Percentiles rank a stretch among this genome's conserved stretches.
These are phyloP conservation scores for Macrolepiota albuminosa DNA, from an alignment of 768 basidiomycete species.

Conservation along the genomic window DNA sequence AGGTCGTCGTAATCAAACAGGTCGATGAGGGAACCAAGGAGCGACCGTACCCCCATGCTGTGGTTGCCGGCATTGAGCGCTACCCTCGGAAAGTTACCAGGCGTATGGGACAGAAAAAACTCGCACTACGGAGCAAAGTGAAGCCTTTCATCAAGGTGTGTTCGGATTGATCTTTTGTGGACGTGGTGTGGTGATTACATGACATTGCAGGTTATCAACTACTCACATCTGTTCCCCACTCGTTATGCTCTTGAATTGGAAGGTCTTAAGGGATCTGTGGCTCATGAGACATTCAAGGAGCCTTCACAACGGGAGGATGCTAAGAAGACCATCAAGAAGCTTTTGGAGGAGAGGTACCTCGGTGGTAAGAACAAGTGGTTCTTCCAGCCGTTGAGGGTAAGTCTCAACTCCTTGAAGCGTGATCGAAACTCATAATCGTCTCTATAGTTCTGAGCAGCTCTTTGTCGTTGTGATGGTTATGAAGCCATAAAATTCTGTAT, in stretches of 20 bases:
- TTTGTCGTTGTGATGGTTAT: slow-evolving; percentile 24
- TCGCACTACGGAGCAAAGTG: slow-evolving; percentile 90
- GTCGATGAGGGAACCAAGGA: slow-evolving; percentile 96
- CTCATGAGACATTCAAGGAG: slow-evolving; percentile 94
- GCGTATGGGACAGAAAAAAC: slow-evolving; percentile 95
- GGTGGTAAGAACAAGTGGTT: slow-evolving; percentile 98
- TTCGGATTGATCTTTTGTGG: slow-evolving; percentile 6
- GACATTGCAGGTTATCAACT: slow-evolving; percentile 75
- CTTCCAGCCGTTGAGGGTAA: slow-evolving; percentile 82
- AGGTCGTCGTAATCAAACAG: slow-evolving; percentile 99
- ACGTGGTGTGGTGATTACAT: background rate
- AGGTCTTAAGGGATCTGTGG: slow-evolving; percentile 82
- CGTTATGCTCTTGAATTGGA: slow-evolving; percentile 98
- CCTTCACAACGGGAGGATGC: slow-evolving; percentile 90
- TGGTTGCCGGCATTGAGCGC: slow-evolving; percentile 97
- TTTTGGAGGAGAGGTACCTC: slow-evolving; percentile 92
- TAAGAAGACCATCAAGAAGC: slow-evolving; percentile 95
- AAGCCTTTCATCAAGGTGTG: slow-evolving; percentile 99
- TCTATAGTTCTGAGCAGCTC: slow-evolving; percentile 30
- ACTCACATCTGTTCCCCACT: slow-evolving; percentile 98
- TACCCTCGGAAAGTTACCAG: slow-evolving; percentile 98
- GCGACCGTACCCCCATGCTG: slow-evolving; percentile 93
- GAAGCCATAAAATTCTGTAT: slow-evolving; percentile 30
- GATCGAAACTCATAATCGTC: slow-evolving; percentile 1
- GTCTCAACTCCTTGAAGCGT: slow-evolving; percentile 13